Evolutionary conservation across 768 basidiomycete genomes (phyloP).

Genomic region (Leccinum boreale): DNA sequence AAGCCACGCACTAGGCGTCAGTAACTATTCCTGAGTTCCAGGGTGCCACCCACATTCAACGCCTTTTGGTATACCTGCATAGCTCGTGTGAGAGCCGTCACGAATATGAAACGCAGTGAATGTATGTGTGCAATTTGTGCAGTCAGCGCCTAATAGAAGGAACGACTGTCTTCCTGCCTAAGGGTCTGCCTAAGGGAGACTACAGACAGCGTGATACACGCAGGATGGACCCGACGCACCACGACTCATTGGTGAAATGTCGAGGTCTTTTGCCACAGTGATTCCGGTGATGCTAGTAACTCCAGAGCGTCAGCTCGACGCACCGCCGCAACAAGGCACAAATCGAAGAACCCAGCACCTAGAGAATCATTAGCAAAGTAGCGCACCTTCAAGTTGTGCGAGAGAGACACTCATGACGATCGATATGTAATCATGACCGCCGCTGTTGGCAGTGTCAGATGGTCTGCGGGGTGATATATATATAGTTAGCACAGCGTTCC

Average conservation of each 20-base stretch:
- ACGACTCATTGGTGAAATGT: conserved; percentile 43
- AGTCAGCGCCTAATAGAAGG: background rate
- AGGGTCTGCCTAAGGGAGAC: no score
- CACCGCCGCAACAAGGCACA: background rate
- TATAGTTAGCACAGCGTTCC: conserved; percentile 1
- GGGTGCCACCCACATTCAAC: background rate
- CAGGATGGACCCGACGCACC: conserved; percentile 27
- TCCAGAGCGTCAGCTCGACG: background rate
- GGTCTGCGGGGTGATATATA: background rate
- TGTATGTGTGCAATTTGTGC: background rate
- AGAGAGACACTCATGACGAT: background rate
- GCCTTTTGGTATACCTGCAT: conserved; percentile 1
- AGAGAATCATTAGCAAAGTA: background rate
- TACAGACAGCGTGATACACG: background rate
- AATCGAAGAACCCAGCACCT: background rate
- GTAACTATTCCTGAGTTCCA: background rate
- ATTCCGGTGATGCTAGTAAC: background rate
- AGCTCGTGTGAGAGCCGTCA: conserved; percentile 20
- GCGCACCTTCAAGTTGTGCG: background rate
- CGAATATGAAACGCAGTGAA: background rate
- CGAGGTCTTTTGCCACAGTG: conserved; percentile 3
- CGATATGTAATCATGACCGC: background rate
- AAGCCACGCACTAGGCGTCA: background rate
- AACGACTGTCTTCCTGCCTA: no score
- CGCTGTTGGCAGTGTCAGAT: background rate